Evolutionary conservation across 352 stramenopile genomes (phyloP).

Genomic region (Phytophthora ramorum): DNA sequence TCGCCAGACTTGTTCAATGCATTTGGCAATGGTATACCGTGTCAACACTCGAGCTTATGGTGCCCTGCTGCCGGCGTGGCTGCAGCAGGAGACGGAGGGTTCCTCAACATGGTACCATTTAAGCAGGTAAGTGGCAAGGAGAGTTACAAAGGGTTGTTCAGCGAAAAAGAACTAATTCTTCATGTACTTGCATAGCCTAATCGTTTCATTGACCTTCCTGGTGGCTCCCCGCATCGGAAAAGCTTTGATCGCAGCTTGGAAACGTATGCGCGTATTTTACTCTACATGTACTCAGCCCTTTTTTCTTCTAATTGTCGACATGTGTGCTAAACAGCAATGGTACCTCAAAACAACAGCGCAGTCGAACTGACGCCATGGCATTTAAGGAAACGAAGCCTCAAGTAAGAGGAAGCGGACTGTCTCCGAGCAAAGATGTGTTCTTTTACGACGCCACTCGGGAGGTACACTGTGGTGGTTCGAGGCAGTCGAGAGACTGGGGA

Average conservation of each 20-base stretch:
- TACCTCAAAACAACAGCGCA: constrained; percentile 2
- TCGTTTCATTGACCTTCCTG: constrained; percentile 34
- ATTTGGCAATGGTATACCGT: constrained; percentile 40
- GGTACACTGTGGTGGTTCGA: constrained; percentile 18
- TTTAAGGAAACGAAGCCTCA: constrained; percentile 11
- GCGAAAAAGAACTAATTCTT: constrained; percentile 3
- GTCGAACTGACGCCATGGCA: not conserved
- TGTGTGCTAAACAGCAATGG: constrained; percentile 15
- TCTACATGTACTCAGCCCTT: not conserved
- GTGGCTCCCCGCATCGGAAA: not conserved
- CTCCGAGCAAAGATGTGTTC: constrained; percentile 30
- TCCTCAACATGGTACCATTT: constrained; percentile 22
- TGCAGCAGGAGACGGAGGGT: constrained; percentile 12
- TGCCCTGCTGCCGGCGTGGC: constrained; percentile 10
- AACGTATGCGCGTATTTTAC: constrained; percentile 14
- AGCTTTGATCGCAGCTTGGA: constrained; percentile 5
- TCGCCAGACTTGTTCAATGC: constrained; percentile 29
- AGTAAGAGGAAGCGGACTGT: constrained; percentile 4
- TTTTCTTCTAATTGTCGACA: constrained; percentile 1
- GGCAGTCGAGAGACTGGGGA: constrained; percentile 23
- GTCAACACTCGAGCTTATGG: constrained; percentile 39
- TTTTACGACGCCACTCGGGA: constrained; percentile 45
- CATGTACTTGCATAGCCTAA: constrained; percentile 18
- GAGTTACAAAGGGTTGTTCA: not conserved
- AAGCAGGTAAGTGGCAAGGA: constrained; percentile 24